These are phyloP conservation scores for Diplodia sapinea DNA, from an alignment of 2,329 filamentous ascomycete genomes.

Conservation along the genomic window DNA sequence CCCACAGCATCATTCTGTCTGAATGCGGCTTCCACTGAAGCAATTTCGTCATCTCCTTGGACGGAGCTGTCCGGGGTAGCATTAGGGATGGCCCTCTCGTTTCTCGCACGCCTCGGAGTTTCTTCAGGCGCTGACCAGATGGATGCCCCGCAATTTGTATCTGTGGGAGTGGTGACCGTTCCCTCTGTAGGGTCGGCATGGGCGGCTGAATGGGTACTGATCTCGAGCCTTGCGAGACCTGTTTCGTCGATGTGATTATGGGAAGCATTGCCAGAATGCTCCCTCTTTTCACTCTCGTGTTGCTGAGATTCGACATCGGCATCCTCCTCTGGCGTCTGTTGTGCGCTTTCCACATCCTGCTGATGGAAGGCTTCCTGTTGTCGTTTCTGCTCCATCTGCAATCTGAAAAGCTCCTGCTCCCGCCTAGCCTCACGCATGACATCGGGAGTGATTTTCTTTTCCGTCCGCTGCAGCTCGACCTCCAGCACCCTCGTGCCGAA, in stretches of 20 bases:
- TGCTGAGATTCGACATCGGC: background rate
- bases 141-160: constrained; percentile 7
- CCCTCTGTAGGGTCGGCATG: background rate
- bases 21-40: background rate
- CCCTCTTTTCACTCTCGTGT: background rate
- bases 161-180: constrained; percentile 12
- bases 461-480: constrained; percentile 3
- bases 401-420: constrained; percentile 19
- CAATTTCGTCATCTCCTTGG: constrained; percentile 14
- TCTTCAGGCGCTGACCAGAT: constrained; percentile 23
- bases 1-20: constrained; percentile 15
- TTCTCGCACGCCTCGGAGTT: background rate
- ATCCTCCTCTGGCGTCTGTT: background rate
- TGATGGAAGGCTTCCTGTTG: constrained; percentile 2
- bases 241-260: background rate
- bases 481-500: constrained; percentile 14
- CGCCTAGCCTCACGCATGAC: constrained; percentile 35
- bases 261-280: background rate
- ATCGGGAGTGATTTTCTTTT: constrained; percentile 33
- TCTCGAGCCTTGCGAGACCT: background rate
- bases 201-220: background rate
- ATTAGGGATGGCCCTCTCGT: background rate
- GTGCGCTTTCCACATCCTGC: background rate
- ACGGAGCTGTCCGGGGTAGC: constrained; percentile 23
- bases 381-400: constrained; percentile 12